Percentiles rank a stretch among this genome's conserved stretches.
phyloP scores from a whole-genome alignment of 495 filamentous ascomycete species.

The Xylaria intraflava region DNA sequence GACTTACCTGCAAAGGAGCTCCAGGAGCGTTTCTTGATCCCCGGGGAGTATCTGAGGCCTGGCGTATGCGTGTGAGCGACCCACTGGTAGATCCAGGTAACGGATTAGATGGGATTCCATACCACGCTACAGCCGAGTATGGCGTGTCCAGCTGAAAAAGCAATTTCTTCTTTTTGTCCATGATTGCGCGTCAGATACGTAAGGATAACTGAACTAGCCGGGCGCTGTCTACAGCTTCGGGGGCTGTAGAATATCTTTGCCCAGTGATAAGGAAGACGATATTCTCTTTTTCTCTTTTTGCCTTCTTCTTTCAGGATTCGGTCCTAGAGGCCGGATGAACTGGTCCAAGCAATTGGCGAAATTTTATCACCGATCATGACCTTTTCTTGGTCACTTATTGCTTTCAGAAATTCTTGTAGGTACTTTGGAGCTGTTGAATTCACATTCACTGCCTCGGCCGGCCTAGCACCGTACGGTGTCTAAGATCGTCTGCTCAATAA shows the following conservation, averaged over 20 bases:
- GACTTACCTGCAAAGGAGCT: conserved; percentile 48
- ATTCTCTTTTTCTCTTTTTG: too few species aligned
- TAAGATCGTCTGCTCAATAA: too few species aligned
- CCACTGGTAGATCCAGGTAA: background rate
- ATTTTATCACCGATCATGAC: too few species aligned
- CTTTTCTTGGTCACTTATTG: too few species aligned
- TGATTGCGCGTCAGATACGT: background rate
- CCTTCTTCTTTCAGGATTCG: too few species aligned
- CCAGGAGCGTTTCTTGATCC: conserved; percentile 48
- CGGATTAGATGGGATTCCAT: background rate
- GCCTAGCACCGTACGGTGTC: too few species aligned
- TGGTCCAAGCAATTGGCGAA: too few species aligned
- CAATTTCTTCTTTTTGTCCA: conserved; percentile 34
- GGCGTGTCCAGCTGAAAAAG: conserved; percentile 38
- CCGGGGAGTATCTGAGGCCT: conserved; percentile 46
- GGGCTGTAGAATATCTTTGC: background rate
- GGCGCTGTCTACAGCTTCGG: background rate
- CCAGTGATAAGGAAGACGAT: background rate
- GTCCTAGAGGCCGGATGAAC: too few species aligned
- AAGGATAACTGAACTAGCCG: background rate
- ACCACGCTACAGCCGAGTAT: conserved; percentile 35
- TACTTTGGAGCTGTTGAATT: too few species aligned
- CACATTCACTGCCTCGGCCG: too few species aligned
- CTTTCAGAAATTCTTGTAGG: too few species aligned
- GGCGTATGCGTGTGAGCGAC: background rate